These are phyloP conservation scores for Fusarium foetens DNA, from an alignment of 2,329 filamentous ascomycete species.

Conservation along the genomic window DNA sequence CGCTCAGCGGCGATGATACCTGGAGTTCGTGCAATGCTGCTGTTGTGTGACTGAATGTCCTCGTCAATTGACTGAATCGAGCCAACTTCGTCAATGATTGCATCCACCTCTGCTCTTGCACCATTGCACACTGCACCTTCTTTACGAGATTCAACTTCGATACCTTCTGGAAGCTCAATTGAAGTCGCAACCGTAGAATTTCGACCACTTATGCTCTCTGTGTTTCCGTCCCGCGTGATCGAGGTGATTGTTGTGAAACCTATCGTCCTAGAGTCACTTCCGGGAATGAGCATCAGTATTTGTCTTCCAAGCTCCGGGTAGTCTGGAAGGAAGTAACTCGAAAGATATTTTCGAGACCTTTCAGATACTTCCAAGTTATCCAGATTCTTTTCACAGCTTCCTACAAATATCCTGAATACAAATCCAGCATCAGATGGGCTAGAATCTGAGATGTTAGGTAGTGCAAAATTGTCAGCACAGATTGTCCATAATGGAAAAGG, in stretches of 20 bases:
- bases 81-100: not conserved
- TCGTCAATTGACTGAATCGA: not conserved
- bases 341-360: not conserved
- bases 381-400: not conserved
- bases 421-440: not conserved
- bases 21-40: not conserved
- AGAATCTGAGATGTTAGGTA: not conserved
- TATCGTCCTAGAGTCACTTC: not conserved
- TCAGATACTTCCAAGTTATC: not conserved
- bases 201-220: not conserved
- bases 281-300: not conserved
- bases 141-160: not conserved
- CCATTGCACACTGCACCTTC: not conserved
- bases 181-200: not conserved
- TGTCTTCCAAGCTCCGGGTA: not conserved
- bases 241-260: not conserved
- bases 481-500: conserved; percentile 2
- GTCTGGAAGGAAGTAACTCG: not conserved
- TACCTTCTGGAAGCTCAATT: not conserved
- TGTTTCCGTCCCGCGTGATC: not conserved
- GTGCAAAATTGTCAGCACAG: not conserved
- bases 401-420: not conserved
- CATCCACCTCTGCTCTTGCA: not conserved
- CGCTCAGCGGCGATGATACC: not conserved
- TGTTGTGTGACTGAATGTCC: not conserved